Conservation (phyloP, 495 filamentous ascomycete species). For the Eremomyces bilateralis region DNA sequence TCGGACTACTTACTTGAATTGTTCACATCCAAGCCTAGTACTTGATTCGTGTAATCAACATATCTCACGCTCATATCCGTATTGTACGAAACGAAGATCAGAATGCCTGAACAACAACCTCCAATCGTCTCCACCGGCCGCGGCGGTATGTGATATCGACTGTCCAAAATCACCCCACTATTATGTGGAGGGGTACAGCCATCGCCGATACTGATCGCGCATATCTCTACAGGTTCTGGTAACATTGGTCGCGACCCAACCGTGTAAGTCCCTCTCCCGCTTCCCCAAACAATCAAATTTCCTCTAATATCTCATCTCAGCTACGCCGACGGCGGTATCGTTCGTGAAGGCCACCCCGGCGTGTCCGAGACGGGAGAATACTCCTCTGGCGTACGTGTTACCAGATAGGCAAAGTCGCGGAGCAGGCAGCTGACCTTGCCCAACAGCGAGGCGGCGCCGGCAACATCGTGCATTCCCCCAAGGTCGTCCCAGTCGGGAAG, state of each 20-base stretch:
- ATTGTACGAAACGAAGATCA: too few relatives aligned
- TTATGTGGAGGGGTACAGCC: not conserved
- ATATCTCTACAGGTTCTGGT: conserved; percentile 13
- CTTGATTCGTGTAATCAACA: too few relatives aligned
- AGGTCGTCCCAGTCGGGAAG: conserved; percentile 4
- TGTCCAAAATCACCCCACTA: not conserved
- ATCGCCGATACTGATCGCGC: not conserved
- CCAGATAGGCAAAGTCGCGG: not conserved
- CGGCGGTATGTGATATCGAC: conserved; percentile 11
- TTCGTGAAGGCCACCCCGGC: conserved; percentile 17
- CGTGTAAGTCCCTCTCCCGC: conserved; percentile 6
- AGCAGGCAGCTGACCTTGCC: not conserved
- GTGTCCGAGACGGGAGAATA: conserved; percentile 6
- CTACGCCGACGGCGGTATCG: conserved; percentile 18
- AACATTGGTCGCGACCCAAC: conserved; percentile 19
- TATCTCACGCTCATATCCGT: too few relatives aligned
- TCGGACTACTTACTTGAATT: too few relatives aligned
- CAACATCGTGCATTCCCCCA: conserved; percentile 12
- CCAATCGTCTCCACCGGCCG: conserved; percentile 20
- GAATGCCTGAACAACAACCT: too few relatives aligned
- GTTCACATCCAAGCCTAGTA: too few relatives aligned
- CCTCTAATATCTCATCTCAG: conserved; percentile 3
- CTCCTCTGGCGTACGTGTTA: conserved; percentile 10
- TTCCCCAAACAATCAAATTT: not conserved
- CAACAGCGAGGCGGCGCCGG: conserved; percentile 17